Conservation (phyloP, 169 alveolate species). For the Eimeria acervulina region DNA sequence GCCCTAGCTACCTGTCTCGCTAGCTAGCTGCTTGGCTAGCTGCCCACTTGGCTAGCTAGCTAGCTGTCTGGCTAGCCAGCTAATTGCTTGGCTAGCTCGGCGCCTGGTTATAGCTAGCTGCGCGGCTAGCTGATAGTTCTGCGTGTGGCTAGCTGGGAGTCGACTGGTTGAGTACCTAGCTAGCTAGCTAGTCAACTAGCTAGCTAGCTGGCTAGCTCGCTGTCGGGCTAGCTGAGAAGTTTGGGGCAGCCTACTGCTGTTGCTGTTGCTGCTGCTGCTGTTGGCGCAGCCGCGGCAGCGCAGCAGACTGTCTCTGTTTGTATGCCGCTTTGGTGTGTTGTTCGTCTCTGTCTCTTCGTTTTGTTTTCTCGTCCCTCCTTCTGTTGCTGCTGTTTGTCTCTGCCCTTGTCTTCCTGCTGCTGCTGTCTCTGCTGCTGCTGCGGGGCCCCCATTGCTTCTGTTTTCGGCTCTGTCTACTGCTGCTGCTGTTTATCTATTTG, state of each 20-base stretch:
- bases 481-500: neutral
- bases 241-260: neutral
- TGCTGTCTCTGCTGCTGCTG: neutral
- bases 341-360: neutral
- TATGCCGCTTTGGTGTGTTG: neutral
- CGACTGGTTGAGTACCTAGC: too few species aligned
- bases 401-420: neutral
- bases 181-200: too few species aligned
- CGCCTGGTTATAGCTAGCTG: too few species aligned
- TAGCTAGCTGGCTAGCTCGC: too few species aligned
- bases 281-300: neutral
- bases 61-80: too few species aligned
- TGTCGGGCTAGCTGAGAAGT: neutral
- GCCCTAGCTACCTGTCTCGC: too few species aligned
- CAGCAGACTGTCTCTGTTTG: neutral
- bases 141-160: too few species aligned
- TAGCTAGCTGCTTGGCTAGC: too few species aligned
- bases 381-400: neutral
- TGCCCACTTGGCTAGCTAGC: too few species aligned
- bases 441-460: neutral
- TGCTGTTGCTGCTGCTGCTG: slow-evolving; percentile 8
- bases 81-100: too few species aligned
- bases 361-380: too few species aligned
- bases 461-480: neutral
- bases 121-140: too few species aligned